Percentiles rank a stretch among this genome's conserved stretches.
Conservation (phyloP, 192 early-diverging fungal species). For the Linnemannia hyalina region DNA sequence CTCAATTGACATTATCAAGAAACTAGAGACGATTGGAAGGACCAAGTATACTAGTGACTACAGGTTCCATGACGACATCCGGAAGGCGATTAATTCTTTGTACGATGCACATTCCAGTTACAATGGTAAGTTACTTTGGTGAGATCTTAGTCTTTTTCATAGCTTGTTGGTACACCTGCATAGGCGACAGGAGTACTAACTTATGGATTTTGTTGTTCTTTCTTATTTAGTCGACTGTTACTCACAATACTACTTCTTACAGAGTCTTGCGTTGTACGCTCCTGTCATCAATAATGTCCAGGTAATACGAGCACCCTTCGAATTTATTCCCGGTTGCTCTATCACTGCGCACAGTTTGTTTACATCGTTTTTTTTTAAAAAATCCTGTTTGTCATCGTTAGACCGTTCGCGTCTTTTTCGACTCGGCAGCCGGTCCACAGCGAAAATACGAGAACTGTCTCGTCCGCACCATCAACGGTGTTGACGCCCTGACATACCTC, state of each 20-base stretch:
- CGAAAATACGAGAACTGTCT: conserved; percentile 35
- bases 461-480: conserved; percentile 33
- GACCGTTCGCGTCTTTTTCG: conserved; percentile 12
- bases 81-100: neutral
- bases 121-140: neutral
- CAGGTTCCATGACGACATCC: conserved; percentile 24
- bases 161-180: no score
- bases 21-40: conserved; percentile 8
- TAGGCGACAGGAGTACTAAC: neutral
- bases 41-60: conserved; percentile 16
- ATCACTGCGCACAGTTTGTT: neutral
- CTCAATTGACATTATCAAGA: neutral
- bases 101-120: conserved; percentile 32
- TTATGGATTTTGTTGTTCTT: neutral
- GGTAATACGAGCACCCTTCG: neutral
- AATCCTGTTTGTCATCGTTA: neutral
- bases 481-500: conserved; percentile 14
- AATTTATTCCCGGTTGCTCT: neutral
- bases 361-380: neutral
- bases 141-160: no score
- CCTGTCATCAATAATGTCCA: conserved; percentile 24
- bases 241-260: conserved; percentile 7
- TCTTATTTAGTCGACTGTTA: conserved; percentile 33
- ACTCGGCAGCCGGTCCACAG: neutral
- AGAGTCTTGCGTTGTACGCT: conserved; percentile 26